phyloP scores from a whole-genome alignment of 1,284 basidiomycete species.

The Boletus semigastroideus region DNA sequence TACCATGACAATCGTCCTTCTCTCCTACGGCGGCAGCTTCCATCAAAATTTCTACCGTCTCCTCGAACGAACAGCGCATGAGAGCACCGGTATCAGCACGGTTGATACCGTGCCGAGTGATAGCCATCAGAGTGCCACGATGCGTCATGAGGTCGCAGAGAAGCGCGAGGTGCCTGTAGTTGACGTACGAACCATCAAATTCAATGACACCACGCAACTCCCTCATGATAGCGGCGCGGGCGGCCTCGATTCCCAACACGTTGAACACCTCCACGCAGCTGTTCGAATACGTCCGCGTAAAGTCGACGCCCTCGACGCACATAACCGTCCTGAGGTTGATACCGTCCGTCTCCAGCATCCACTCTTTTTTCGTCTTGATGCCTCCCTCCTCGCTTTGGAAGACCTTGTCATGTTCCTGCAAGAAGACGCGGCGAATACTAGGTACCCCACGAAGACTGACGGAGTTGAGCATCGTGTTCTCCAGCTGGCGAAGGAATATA shows the following conservation, averaged over 20 bases:
- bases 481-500: constrained; percentile 93
- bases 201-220: constrained; percentile 95
- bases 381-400: constrained; percentile 64
- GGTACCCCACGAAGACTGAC: constrained; percentile 93
- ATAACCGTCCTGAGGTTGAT: constrained; percentile 94
- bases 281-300: constrained; percentile 92
- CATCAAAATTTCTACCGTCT: constrained; percentile 99
- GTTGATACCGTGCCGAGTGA: constrained; percentile 99
- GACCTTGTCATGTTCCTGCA: constrained; percentile 86
- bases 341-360: constrained; percentile 98
- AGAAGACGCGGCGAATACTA: constrained; percentile 91
- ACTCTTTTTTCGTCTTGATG: constrained; percentile 77
- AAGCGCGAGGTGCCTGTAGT: constrained; percentile 95
- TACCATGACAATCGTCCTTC: constrained; percentile 96
- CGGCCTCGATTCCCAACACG: constrained; percentile 98
- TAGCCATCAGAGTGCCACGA: constrained; percentile 94
- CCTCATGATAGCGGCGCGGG: constrained; percentile 89
- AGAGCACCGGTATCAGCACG: constrained; percentile 95
- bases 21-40: constrained; percentile 98
- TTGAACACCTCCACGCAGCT: constrained; percentile 96
- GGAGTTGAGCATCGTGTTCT: constrained; percentile 96
- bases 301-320: constrained; percentile 94
- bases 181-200: constrained; percentile 99
- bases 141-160: constrained; percentile 99
- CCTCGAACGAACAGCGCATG: constrained; percentile 99